phyloP scores from a whole-genome alignment of 2,329 filamentous ascomycete genomes.

The Nemania sp. region DNA sequence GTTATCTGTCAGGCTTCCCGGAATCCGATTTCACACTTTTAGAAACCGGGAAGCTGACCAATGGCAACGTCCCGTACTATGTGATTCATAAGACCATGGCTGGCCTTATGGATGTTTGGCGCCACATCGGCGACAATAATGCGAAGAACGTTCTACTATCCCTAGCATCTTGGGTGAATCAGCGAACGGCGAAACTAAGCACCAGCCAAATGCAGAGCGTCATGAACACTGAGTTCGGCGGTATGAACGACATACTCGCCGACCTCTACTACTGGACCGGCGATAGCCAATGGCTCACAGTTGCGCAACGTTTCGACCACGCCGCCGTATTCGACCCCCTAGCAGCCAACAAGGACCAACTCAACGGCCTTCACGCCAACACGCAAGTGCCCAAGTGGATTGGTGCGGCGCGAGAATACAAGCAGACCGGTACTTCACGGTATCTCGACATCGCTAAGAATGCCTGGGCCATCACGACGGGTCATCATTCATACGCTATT shows the following conservation, averaged over 20 bases:
- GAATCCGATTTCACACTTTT: constrained; percentile 53
- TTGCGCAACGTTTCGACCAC: constrained; percentile 55
- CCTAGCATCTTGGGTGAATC: constrained; percentile 53
- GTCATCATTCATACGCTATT: constrained; percentile 54
- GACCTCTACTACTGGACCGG: constrained; percentile 52
- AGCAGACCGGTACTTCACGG: constrained; percentile 47
- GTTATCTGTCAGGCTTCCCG: constrained; percentile 56
- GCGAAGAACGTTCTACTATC: constrained; percentile 49
- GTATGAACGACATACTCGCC: constrained; percentile 56
- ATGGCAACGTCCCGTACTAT: constrained; percentile 58
- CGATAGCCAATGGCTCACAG: constrained; percentile 49
- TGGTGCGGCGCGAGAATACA: constrained; percentile 52
- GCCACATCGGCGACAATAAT: constrained; percentile 46
- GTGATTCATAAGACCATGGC: constrained; percentile 58
- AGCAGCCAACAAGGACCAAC: constrained; percentile 47
- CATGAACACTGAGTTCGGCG: constrained; percentile 54
- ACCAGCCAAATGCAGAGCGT: constrained; percentile 51
- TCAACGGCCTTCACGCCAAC: constrained; percentile 55
- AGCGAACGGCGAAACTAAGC: constrained; percentile 47
- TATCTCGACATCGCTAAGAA: constrained; percentile 55
- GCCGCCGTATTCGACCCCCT: constrained; percentile 51
- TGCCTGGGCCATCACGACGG: constrained; percentile 52
- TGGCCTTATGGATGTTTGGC: constrained; percentile 55
- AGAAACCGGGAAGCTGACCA: constrained; percentile 48
- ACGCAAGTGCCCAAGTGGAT: constrained; percentile 60